These are phyloP conservation scores for Metarhizium brunneum DNA, from an alignment of 2,329 filamentous ascomycete genomes.

Conservation along the genomic window DNA sequence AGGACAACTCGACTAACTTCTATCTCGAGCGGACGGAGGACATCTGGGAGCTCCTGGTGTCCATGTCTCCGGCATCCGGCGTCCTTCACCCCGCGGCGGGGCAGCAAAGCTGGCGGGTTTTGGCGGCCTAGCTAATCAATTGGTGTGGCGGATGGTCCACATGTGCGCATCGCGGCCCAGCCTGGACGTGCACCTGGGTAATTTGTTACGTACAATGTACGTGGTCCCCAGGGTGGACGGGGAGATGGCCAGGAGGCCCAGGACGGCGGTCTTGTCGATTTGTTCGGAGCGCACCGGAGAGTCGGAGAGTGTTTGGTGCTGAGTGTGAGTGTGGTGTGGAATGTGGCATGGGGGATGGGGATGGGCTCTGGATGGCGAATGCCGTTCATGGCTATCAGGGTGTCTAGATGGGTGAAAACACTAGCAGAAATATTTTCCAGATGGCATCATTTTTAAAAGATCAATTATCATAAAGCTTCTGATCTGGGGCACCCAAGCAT, in stretches of 20 bases:
- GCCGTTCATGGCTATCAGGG: no score
- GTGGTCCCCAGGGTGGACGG: not conserved
- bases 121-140: slow-evolving; percentile 4
- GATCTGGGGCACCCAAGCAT: no score
- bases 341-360: no score
- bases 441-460: no score
- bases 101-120: not conserved
- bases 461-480: no score
- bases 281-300: slow-evolving; percentile 1
- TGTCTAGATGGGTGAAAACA: no score
- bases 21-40: not conserved
- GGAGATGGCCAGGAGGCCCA: no score
- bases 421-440: no score
- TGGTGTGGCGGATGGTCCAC: not conserved
- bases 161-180: not conserved
- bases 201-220: slow-evolving; percentile 5
- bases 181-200: not conserved
- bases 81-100: slow-evolving; percentile 7
- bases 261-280: not conserved
- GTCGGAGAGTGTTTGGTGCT: no score
- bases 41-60: not conserved
- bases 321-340: no score
- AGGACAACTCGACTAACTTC: no score
- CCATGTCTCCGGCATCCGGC: not conserved
- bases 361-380: no score